These are phyloP conservation scores for Candida chauliodis DNA, from an alignment of 805 yeast species.

Conservation along the genomic window DNA sequence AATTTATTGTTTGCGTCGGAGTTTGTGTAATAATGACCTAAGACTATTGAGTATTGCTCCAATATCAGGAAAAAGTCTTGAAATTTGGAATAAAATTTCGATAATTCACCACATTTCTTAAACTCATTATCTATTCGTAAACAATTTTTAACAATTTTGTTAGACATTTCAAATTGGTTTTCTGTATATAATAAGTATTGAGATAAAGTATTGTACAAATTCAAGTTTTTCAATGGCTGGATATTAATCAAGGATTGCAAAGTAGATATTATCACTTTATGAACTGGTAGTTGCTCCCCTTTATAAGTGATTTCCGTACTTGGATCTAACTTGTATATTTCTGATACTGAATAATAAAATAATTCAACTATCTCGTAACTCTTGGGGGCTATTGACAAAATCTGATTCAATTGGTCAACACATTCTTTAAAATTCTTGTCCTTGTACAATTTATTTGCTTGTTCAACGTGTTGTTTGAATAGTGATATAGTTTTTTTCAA, in stretches of 20 bases:
- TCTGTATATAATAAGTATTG: constrained; percentile 45
- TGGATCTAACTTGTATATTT: constrained; percentile 9
- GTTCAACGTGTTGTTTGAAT: constrained; percentile 13
- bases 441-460: constrained; percentile 2
- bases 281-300: constrained; percentile 7
- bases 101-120: constrained; percentile 50
- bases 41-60: constrained; percentile 42
- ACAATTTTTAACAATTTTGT: constrained; percentile 59
- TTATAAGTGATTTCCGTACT: background rate
- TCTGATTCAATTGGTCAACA: constrained; percentile 23
- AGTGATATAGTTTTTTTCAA: constrained; percentile 13
- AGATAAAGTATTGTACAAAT: constrained; percentile 22
- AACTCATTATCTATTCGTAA: constrained; percentile 75
- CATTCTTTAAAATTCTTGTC: constrained; percentile 20
- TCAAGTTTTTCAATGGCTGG: constrained; percentile 24
- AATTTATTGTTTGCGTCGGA: constrained; percentile 24
- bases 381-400: constrained; percentile 39
- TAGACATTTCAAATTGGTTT: constrained; percentile 49
- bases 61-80: constrained; percentile 34
- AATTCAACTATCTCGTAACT: constrained; percentile 18
- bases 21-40: constrained; percentile 22
- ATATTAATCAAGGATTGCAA: constrained; percentile 23
- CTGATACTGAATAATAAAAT: constrained; percentile 7
- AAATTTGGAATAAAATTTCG: constrained; percentile 52
- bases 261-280: constrained; percentile 21